Evolutionary conservation across 1,284 basidiomycete species (phyloP).

Genomic region (Thecaphora thlaspeos): DNA sequence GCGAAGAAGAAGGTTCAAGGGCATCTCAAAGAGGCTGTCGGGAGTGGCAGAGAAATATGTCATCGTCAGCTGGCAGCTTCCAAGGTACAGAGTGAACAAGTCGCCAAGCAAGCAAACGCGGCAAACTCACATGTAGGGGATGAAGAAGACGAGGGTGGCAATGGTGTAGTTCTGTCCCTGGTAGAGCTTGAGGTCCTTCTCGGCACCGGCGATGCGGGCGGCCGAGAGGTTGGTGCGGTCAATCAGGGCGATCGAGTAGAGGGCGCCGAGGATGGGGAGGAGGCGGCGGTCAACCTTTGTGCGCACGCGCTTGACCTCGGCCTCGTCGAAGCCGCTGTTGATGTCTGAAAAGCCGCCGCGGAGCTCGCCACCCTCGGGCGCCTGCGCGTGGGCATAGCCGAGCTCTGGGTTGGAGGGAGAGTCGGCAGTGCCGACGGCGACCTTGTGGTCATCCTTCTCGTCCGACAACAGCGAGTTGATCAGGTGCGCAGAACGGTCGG

Average conservation of each 20-base stretch:
- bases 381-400: too few species aligned
- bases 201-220: slow-evolving; percentile 45
- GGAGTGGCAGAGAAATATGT: slow-evolving; percentile 53
- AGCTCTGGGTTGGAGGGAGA: too few species aligned
- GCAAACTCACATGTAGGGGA: neutral
- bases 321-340: slow-evolving; percentile 36
- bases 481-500: too few species aligned
- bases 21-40: slow-evolving; percentile 34
- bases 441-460: too few species aligned
- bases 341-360: slow-evolving; percentile 28
- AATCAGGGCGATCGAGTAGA: slow-evolving; percentile 58
- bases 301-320: slow-evolving; percentile 40
- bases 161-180: slow-evolving; percentile 47
- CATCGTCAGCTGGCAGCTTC: too few species aligned
- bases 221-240: slow-evolving; percentile 49
- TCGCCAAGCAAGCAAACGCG: too few species aligned
- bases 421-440: too few species aligned
- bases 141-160: slow-evolving; percentile 59
- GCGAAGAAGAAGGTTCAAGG: slow-evolving; percentile 44
- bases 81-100: too few species aligned
- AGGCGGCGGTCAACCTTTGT: slow-evolving; percentile 56
- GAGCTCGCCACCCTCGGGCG: slow-evolving; percentile 15
- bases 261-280: slow-evolving; percentile 56
- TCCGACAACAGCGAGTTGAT: too few species aligned
- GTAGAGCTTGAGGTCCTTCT: slow-evolving; percentile 33